Conservation (phyloP, 306 rosid genomes). For the Purshia tridentata region DNA sequence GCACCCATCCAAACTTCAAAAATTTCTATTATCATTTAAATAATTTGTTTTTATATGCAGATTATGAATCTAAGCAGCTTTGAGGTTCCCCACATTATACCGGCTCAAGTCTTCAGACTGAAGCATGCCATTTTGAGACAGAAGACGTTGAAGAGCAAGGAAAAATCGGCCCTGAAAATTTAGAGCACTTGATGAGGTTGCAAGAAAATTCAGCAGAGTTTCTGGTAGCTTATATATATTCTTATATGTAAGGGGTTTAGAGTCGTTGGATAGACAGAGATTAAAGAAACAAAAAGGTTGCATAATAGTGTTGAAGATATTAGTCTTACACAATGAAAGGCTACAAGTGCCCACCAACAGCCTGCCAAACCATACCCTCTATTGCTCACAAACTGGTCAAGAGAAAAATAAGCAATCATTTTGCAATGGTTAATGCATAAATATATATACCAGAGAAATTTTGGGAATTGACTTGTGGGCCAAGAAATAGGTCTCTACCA, state of each 20-base stretch:
- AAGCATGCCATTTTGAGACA: slow-evolving; percentile 57
- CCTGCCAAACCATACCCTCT: slow-evolving; percentile 71
- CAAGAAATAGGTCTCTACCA: slow-evolving; percentile 39
- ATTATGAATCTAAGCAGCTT: slow-evolving; percentile 1
- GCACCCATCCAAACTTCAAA: too few species aligned
- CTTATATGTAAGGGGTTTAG: too few species aligned
- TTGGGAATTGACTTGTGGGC: too few species aligned
- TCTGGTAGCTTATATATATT: too few species aligned
- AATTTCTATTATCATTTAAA: too few species aligned
- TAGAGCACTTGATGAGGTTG: too few species aligned
- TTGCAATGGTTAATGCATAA: slow-evolving; percentile 1
- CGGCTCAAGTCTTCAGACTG: slow-evolving; percentile 43
- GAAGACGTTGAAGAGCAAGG: slow-evolving; percentile 57
- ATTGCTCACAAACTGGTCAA: slow-evolving; percentile 54
- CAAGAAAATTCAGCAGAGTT: not conserved
- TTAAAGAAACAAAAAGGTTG: too few species aligned
- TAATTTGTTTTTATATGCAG: too few species aligned
- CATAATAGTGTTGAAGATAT: not conserved
- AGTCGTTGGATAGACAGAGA: too few species aligned
- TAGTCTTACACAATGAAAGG: slow-evolving; percentile 83
- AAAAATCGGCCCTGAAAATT: slow-evolving; percentile 34
- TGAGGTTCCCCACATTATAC: slow-evolving; percentile 38
- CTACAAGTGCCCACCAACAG: slow-evolving; percentile 67
- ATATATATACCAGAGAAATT: slow-evolving; percentile 19
- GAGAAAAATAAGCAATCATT: not conserved